Percentiles rank a stretch among this genome's conserved stretches.
Evolutionary conservation across 2,329 filamentous ascomycete species (phyloP).

Genomic region (Fusarium albosuccineum): DNA sequence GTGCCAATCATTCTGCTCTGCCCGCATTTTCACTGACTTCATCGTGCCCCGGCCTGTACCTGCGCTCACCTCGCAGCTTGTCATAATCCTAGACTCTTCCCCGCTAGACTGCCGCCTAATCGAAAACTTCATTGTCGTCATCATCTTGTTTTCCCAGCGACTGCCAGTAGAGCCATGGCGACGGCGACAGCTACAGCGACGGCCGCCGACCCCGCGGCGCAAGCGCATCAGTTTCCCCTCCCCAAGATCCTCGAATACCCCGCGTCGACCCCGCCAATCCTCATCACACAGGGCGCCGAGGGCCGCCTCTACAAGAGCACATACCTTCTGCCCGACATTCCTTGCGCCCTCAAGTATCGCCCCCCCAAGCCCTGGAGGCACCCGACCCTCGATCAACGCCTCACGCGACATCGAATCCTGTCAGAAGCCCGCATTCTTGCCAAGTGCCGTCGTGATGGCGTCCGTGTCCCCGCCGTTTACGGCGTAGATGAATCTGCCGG

Average conservation of each 20-base stretch:
- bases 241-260: conserved; percentile 75
- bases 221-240: conserved; percentile 61
- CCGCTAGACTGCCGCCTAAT: conserved; percentile 17
- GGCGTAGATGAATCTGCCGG: conserved; percentile 73
- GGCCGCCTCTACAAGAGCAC: conserved; percentile 91
- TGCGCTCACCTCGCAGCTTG: conserved; percentile 42
- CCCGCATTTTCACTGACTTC: conserved; percentile 34
- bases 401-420: conserved; percentile 88
- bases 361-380: conserved; percentile 94
- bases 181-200: conserved; percentile 24
- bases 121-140: conserved; percentile 7
- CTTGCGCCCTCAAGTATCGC: conserved; percentile 90
- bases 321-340: conserved; percentile 76
- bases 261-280: conserved; percentile 69
- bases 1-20: conserved; percentile 35
- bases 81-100: conserved; percentile 29
- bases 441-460: conserved; percentile 81
- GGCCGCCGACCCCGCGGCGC: conserved; percentile 35
- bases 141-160: conserved; percentile 6
- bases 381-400: conserved; percentile 85
- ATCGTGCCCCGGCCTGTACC: conserved; percentile 34
- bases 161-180: conserved; percentile 16
- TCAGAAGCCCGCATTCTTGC: conserved; percentile 89
- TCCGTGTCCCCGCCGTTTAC: conserved; percentile 85
- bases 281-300: conserved; percentile 95